Evolutionary conservation across 345 rosid genomes (phyloP).

Genomic region (Eutrema yunnanense): DNA sequence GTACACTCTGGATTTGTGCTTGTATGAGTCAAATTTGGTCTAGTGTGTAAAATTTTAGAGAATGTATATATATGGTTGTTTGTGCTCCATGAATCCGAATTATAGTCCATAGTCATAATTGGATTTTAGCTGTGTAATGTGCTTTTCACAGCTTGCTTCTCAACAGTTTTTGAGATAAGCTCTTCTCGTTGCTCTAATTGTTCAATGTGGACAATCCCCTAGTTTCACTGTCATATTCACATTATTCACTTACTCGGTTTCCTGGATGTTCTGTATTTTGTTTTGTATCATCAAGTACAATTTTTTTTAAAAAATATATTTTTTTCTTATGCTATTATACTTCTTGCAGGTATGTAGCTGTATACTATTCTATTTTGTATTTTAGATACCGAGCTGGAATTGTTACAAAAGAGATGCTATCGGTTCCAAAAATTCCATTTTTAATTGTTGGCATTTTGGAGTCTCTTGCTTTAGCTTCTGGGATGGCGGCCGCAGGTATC

Average conservation of each 20-base stretch:
- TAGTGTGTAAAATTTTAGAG: not conserved
- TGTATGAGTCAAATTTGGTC: not conserved
- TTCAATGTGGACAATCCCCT: not conserved
- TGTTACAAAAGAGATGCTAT: conserved; percentile 89
- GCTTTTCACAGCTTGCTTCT: not conserved
- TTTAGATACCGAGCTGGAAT: conserved; percentile 76
- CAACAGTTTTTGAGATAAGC: not conserved
- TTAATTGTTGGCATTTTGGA: conserved; percentile 76
- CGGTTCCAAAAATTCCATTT: conserved; percentile 76
- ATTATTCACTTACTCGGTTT: not conserved
- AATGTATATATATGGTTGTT: not conserved
- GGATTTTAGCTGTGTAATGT: not conserved
- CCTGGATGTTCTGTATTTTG: not conserved
- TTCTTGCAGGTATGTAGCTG: conserved; percentile 57
- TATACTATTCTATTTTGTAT: conserved; percentile 68
- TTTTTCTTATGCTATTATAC: not conserved
- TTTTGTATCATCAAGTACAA: not conserved
- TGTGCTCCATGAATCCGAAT: not conserved
- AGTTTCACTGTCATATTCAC: not conserved
- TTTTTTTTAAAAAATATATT: not conserved
- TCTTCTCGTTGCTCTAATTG: not conserved
- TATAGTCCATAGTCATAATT: not conserved
- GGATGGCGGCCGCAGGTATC: conserved; percentile 96
- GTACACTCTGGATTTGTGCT: not conserved
- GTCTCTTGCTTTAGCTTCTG: conserved; percentile 85